phyloP scores from a whole-genome alignment of 2,329 filamentous ascomycete species.

The Parastagonospora avenae region DNA sequence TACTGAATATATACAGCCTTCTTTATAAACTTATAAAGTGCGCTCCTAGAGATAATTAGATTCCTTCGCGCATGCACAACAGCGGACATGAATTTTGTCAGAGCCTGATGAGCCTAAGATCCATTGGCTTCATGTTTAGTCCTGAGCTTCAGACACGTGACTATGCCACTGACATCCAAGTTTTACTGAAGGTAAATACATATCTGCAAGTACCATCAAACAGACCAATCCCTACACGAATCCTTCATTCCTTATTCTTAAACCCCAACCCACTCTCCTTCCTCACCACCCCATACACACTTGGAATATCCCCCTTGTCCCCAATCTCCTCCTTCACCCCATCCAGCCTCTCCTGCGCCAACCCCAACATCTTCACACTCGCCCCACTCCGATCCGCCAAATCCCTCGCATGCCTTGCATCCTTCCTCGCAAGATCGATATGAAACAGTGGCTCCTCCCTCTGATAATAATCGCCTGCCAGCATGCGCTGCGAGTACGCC shows the following conservation, averaged over 20 bases:
- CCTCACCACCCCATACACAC: conserved; percentile 80
- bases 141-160: no score
- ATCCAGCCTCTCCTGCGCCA: conserved; percentile 69
- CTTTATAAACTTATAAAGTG: no score
- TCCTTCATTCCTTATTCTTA: conserved; percentile 52
- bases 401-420: conserved; percentile 73
- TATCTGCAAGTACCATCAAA: no score
- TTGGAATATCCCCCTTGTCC: conserved; percentile 76
- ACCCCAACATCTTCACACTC: conserved; percentile 67
- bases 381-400: conserved; percentile 69
- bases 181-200: not conserved
- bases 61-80: no score
- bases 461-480: conserved; percentile 75
- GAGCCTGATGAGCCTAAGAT: no score
- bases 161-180: not conserved
- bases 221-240: no score
- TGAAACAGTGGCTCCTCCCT: conserved; percentile 80
- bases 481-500: conserved; percentile 76
- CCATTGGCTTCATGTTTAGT: no score
- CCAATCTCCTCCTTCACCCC: conserved; percentile 72
- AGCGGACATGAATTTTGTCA: no score
- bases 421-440: conserved; percentile 82
- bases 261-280: conserved; percentile 75
- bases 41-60: no score
- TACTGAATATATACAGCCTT: no score